Base-by-base conservation (phyloP, 805 yeast species). In the Sugiyamaella mastotermitis region DNA sequence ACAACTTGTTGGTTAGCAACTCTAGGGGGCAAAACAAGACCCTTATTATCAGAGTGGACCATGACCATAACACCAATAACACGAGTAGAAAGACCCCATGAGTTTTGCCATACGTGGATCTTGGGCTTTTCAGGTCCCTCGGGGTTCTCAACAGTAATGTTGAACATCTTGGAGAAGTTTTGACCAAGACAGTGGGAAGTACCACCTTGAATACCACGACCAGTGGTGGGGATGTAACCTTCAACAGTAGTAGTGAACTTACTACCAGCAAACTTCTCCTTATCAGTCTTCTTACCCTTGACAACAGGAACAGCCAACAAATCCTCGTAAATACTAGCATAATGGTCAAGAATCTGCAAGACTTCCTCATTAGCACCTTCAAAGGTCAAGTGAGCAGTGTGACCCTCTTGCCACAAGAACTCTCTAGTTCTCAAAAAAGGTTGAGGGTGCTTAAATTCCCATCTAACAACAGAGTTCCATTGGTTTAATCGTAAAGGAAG, bases 401-500 rank as follows among this genome's bases (percentile, higher is more conserved):
- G 99, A 54, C 99, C 99, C 70, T 92, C 99, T 70, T 92, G 99
- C 99, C 99, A 92, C 64, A 92, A 72, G 69, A 92, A 92, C 68
- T 92, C 99, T 70, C 99, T 83, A 10, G 98, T 94, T 76, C 99
- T 83, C 60, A 92, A 69, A 66, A 92, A 92, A 35, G 99, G 99
- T 69, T 92, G 99, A 42, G 99, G 99, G 65, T 92, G 97, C 72
- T 92, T 92, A 71, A 92, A 92, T 69, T 92, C 99, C 99, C 98
- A 92, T 72, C 99, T 83, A 35, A 92, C 99, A 31, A 92, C 99
- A 14, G 97, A 88, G 71, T 94, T 94, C 99, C 99, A 92, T 69
- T 92, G 99, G 72, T 92, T 92, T 58, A 92, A 75, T 57, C 83
- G 84, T 66, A 92, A 72, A 46, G 99, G 99, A 61, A 94, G 75